Evolutionary conservation across 805 yeast species (phyloP), one percentile per base, ranked within the genome.

Genomic region (Wickerhamomyces mucosus): DNA sequence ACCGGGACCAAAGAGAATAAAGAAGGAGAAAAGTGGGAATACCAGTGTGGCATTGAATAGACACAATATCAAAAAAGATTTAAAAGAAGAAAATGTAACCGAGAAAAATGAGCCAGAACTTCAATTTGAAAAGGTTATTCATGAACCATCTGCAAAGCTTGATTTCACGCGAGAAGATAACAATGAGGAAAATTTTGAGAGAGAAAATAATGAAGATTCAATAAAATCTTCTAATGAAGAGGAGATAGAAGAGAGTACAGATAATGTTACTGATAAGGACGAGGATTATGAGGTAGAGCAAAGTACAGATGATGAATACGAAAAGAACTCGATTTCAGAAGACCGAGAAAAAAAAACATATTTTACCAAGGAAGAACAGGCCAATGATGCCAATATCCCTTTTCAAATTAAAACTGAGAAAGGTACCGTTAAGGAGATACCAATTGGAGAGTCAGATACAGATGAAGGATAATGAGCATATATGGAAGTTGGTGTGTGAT

Each of bases 331-430:
- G 39, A 32, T 5, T 28, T 20, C 27, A 14, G 28, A 27, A 15
- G 24, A 23, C n/a, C n/a, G n/a, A n/a, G 18, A 34, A 31, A 13
- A 35, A 31, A 9, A 26, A 28, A 11, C 21, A 32, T 11, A 26
- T 21, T 8, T 20, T 11, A 20, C 21, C 10, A 20, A 22, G 13
- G 35, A 26, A 13, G 26, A 33, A 5, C 28, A 29, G 10, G 37
- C 28, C 13, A 24, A 32, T 12, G 29, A 34, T n/a, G n/a, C n/a
- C n/a, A n/a, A n/a, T n/a, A n/a, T n/a, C n/a, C n/a, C n/a, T n/a
- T n/a, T n/a, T n/a, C n/a, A n/a, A 16, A 41, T 38, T 12, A 24
- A 26, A 9, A 40, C 34, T 4, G 37, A 29, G 9, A 31, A 32
- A 8, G 31, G 11, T 8, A 31, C 26, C 12, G 15, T 15, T 29